phyloP scores from a whole-genome alignment of 176 grass and related monocot species.

The Oryza officinalis region DNA sequence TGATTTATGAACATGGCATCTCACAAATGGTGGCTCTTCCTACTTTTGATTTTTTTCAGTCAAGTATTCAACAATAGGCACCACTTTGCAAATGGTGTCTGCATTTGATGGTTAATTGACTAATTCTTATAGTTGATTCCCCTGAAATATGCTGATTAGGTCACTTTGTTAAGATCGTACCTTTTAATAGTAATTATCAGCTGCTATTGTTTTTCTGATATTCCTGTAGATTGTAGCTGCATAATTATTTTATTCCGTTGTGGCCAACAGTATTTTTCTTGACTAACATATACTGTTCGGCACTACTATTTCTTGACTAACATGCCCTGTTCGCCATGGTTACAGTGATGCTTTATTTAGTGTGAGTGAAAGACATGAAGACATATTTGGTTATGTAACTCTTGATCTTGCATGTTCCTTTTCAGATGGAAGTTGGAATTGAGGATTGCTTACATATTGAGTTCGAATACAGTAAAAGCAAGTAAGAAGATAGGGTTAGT shows the following conservation, averaged over 20 bases:
- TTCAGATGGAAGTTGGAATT: conserved; percentile 95
- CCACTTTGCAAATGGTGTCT: background rate
- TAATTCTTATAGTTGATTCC: background rate
- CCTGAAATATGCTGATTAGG: too few relatives aligned
- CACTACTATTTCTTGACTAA: too few relatives aligned
- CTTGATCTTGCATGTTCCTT: background rate
- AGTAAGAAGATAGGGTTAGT: conserved; percentile 46
- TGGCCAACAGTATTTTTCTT: background rate
- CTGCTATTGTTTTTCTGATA: background rate
- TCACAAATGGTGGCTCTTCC: background rate
- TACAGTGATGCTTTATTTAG: background rate
- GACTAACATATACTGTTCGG: background rate
- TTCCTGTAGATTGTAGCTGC: background rate
- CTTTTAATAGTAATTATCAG: background rate
- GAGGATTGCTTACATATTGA: conserved; percentile 95
- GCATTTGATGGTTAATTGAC: background rate
- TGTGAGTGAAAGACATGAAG: background rate
- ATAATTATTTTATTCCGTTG: background rate
- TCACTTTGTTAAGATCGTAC: too few relatives aligned
- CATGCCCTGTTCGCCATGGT: background rate
- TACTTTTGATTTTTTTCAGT: background rate
- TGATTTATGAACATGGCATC: background rate
- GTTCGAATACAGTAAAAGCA: conserved; percentile 97
- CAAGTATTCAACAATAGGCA: background rate
- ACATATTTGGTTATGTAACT: background rate